Conservation (phyloP, 495 filamentous ascomycete genomes). For the Trypethelium eluteriae region DNA sequence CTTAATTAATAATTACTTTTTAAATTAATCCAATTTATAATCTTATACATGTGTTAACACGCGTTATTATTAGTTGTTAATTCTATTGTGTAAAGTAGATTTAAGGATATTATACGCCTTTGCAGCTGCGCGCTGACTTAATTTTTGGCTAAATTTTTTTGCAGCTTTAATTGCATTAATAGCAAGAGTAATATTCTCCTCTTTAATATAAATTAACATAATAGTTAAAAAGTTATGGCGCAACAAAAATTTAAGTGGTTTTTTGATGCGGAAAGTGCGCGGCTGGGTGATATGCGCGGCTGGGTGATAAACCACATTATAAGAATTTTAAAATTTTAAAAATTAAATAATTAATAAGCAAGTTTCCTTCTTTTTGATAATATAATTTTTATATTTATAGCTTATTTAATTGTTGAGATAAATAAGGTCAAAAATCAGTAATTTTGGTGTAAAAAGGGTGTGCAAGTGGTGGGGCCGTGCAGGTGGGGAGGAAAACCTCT, state of each 20-base stretch:
- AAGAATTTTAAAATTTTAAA: too few relatives aligned
- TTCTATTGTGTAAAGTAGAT: background rate
- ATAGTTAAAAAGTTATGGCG: background rate
- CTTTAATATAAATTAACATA: background rate
- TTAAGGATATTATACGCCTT: background rate
- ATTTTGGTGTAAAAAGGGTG: too few relatives aligned
- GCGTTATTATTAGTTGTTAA: background rate
- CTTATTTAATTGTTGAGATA: too few relatives aligned
- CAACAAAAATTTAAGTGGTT: background rate
- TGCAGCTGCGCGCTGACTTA: background rate
- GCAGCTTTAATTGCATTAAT: background rate
- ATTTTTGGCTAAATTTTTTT: background rate
- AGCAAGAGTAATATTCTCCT: conserved; percentile 1
- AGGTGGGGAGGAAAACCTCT: too few relatives aligned
- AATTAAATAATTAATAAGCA: too few relatives aligned
- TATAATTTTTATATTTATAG: too few relatives aligned
- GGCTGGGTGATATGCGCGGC: too few relatives aligned
- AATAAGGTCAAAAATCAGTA: too few relatives aligned
- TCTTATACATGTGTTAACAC: background rate
- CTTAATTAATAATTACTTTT: background rate
- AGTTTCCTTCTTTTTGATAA: too few relatives aligned
- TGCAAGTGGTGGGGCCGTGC: too few relatives aligned
- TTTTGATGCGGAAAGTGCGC: conserved; percentile 2
- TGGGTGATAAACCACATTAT: too few relatives aligned
- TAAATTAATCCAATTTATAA: background rate